Evolutionary conservation across 306 rosid species (phyloP), one percentile per base, ranked within the genome.

Genomic region (barrel medic (Medicago truncatula)): DNA sequence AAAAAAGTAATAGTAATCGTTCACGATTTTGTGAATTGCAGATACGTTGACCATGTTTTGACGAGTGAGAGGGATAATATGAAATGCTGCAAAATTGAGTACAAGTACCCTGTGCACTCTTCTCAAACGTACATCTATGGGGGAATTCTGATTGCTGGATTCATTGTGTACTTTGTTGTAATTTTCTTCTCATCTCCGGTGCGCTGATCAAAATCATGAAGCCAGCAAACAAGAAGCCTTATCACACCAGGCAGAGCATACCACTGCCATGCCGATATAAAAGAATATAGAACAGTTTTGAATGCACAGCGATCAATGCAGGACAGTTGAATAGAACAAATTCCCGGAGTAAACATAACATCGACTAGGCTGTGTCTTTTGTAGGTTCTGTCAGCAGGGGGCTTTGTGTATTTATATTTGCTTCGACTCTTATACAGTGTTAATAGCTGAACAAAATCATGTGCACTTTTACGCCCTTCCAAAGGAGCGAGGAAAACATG

Each of bases 71-170:
- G 85, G 88, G 97, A 84, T 52, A 90, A 88, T 61, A 92, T 95
- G 97, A 86, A 73, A 76, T 95, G 99, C 81, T 95, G 99, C 87
- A 77, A 75, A 44, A 85, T 92, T 74, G 96, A 90, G 85, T 95
- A 85, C 90, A 95, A 89, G 74, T 90, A 90, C 69, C 96, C 99
- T 0, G 89, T 82, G 78, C 93, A 89, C 67, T 76, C 97, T 47
- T 89, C 97, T 79, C 97, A 92, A 83, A 86, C 95, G 64, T 90
- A 85, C 83, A 83, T 90, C 78, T 95, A 90, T 41, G 99, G 97
- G 15, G 99, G 93, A 66, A 92, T 92, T 75, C 93, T 95, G 43
- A 67, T 92, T 34, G 99, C 99, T 44, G 99, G 99, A 40, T 95
- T 89, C 46, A n/a, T 90, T 53, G 97, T 92, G 47, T 95, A 95